These are phyloP conservation scores for Cystobasidium onofrii DNA, from an alignment of 768 basidiomycete genomes.

Conservation along the genomic window DNA sequence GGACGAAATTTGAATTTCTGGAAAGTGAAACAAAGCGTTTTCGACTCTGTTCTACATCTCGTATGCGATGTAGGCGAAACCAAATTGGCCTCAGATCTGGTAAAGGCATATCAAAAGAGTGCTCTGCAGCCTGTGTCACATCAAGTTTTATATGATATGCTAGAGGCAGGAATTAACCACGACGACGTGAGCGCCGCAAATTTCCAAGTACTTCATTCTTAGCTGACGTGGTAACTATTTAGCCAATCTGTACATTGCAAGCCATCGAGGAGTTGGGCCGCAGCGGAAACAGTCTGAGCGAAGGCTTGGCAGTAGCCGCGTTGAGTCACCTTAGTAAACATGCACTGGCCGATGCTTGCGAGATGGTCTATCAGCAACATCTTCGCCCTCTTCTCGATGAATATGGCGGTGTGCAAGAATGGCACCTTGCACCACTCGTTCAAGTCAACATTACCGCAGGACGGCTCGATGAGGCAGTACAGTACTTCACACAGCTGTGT, in stretches of 20 bases:
- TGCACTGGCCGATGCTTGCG: constrained; percentile 64
- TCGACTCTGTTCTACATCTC: not conserved
- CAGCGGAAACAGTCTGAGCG: not conserved
- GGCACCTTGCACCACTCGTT: not conserved
- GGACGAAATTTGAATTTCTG: not conserved
- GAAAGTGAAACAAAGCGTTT: not conserved
- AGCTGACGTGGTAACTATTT: not conserved
- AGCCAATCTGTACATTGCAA: not conserved
- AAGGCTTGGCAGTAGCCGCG: constrained; percentile 54
- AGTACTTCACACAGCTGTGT: not conserved
- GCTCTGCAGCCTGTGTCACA: not conserved
- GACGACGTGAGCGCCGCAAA: constrained; percentile 16
- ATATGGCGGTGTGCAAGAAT: constrained; percentile 3
- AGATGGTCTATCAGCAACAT: constrained; percentile 31
- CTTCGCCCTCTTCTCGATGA: constrained; percentile 5
- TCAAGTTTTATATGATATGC: not conserved
- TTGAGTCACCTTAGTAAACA: constrained; percentile 56
- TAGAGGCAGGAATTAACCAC: constrained; percentile 25
- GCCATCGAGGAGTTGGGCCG: not conserved
- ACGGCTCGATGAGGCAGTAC: not conserved
- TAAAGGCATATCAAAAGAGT: not conserved
- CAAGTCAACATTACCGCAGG: constrained; percentile 28
- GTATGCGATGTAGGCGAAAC: constrained; percentile 18
- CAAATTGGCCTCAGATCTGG: not conserved
- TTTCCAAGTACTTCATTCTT: not conserved